Evolutionary conservation across 2,329 filamentous ascomycete species (phyloP).

Genomic region (Tolypocladium nubicola): DNA sequence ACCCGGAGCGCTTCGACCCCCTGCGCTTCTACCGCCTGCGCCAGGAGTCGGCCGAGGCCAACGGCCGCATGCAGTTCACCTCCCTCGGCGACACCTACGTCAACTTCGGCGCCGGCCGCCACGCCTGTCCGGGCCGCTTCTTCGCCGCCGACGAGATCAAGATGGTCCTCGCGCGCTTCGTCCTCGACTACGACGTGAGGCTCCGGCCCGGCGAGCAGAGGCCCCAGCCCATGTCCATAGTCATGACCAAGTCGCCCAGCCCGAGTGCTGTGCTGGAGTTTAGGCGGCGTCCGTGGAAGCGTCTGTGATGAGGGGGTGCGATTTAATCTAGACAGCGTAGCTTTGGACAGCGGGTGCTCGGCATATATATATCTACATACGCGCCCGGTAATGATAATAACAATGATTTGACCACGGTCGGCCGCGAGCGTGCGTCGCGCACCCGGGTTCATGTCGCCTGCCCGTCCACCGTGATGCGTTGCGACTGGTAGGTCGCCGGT

Average conservation of each 20-base stretch:
- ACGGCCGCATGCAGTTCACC: conserved; percentile 31
- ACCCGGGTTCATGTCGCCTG: too few relatives aligned
- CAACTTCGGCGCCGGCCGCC: conserved; percentile 36
- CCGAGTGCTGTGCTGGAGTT: conserved; percentile 30
- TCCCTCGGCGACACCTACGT: conserved; percentile 30
- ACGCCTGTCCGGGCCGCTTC: conserved; percentile 38
- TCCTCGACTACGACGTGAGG: conserved; percentile 32
- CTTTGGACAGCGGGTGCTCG: not conserved
- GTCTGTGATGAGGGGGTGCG: too few relatives aligned
- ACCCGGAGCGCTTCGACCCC: conserved; percentile 34
- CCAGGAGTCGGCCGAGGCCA: conserved; percentile 24
- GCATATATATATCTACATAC: too few relatives aligned
- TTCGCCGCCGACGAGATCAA: conserved; percentile 36
- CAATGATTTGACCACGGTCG: too few relatives aligned
- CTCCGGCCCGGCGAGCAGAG: conserved; percentile 26
- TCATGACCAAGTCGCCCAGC: conserved; percentile 29
- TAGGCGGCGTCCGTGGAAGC: conserved; percentile 14
- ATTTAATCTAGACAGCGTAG: not conserved
- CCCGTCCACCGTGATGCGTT: too few relatives aligned
- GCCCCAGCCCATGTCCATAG: conserved; percentile 25
- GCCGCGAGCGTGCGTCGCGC: not conserved
- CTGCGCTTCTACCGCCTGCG: conserved; percentile 37
- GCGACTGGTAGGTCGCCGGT: too few relatives aligned
- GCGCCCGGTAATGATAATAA: not conserved
- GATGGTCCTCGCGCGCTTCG: conserved; percentile 28